Conservation (phyloP, 768 basidiomycete species). For the Xanthoconium purpureum region DNA sequence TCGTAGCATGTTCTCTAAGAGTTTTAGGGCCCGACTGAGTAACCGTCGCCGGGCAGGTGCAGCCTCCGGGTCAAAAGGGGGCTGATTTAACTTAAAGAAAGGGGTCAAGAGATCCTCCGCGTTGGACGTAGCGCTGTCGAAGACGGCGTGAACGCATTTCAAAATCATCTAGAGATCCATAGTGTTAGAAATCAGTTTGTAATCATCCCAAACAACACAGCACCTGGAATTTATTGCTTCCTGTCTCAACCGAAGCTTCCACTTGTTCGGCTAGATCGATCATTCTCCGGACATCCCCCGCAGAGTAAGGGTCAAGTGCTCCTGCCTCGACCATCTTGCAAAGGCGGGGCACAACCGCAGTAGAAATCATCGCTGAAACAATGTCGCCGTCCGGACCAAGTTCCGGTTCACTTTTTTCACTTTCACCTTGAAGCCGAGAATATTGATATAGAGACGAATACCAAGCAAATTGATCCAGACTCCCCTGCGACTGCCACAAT, state of each 20-base stretch:
- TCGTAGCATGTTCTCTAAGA: constrained; percentile 66
- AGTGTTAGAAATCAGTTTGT: constrained; percentile 8
- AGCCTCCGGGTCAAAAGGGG: constrained; percentile 73
- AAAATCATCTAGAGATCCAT: constrained; percentile 46
- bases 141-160: constrained; percentile 49
- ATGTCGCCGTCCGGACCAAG: constrained; percentile 84
- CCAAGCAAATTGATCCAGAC: constrained; percentile 82
- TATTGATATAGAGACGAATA: constrained; percentile 77
- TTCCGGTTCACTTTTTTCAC: constrained; percentile 46
- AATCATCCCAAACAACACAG: constrained; percentile 1
- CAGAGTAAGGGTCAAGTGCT: constrained; percentile 79
- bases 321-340: constrained; percentile 75
- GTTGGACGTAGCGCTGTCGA: constrained; percentile 54
- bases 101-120: constrained; percentile 48
- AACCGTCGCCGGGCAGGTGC: constrained; percentile 70
- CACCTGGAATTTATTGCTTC: constrained; percentile 65
- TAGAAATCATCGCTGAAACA: constrained; percentile 84
- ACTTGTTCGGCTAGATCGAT: constrained; percentile 80
- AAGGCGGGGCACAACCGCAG: constrained; percentile 72
- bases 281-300: constrained; percentile 53
- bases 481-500: constrained; percentile 42
- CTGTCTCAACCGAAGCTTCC: constrained; percentile 66
- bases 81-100: constrained; percentile 41
- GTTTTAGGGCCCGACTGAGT: constrained; percentile 63
- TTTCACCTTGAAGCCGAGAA: constrained; percentile 48